These are phyloP conservation scores for Dendryphion nanum DNA, from an alignment of 2,329 filamentous ascomycete species.

Conservation along the genomic window DNA sequence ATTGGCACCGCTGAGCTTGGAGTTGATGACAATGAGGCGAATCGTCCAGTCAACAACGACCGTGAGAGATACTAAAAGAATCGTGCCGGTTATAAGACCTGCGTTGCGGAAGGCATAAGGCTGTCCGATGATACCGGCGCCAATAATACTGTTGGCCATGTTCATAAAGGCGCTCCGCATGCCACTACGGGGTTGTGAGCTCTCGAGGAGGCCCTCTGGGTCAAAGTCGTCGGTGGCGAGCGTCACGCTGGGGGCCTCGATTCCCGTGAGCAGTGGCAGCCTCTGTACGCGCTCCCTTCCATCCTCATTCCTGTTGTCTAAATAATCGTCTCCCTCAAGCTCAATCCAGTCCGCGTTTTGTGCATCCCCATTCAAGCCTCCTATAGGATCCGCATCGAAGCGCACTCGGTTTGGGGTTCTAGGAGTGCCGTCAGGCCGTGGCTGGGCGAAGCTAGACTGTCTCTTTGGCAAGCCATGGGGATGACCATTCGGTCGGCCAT, in stretches of 20 bases:
- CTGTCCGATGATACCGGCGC: slow-evolving; percentile 70
- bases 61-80: slow-evolving; percentile 77
- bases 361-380: slow-evolving; percentile 34
- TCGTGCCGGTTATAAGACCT: slow-evolving; percentile 74
- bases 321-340: slow-evolving; percentile 62
- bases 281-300: slow-evolving; percentile 49
- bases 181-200: slow-evolving; percentile 75
- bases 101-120: slow-evolving; percentile 96
- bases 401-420: slow-evolving; percentile 71
- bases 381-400: slow-evolving; percentile 55
- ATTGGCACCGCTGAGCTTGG: slow-evolving; percentile 89
- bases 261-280: slow-evolving; percentile 73
- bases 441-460: slow-evolving; percentile 48
- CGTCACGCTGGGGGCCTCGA: slow-evolving; percentile 77
- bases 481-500: slow-evolving; percentile 20
- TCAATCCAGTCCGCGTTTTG: slow-evolving; percentile 44
- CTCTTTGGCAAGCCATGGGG: slow-evolving; percentile 22
- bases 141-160: slow-evolving; percentile 98
- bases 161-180: slow-evolving; percentile 95
- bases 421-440: slow-evolving; percentile 51
- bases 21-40: slow-evolving; percentile 93
- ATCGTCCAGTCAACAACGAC: slow-evolving; percentile 96
- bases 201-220: slow-evolving; percentile 59
- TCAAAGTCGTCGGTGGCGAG: slow-evolving; percentile 60
- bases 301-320: slow-evolving; percentile 39